Percentiles rank a stretch among this genome's conserved stretches.
Conservation (phyloP, 176 grass and related monocot species). For the Aegilops sharonensis region DNA sequence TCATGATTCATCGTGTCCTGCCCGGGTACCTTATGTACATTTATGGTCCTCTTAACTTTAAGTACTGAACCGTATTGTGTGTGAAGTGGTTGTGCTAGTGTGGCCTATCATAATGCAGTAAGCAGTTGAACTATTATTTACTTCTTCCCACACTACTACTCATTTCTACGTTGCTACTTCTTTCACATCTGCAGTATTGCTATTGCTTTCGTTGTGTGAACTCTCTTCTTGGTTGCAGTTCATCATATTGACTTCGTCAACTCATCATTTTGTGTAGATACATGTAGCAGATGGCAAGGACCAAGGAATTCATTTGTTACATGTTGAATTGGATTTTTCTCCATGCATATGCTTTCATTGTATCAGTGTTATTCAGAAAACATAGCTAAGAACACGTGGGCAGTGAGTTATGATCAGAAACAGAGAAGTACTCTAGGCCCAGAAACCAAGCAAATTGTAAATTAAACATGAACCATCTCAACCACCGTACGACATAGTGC, state of each 20-base stretch:
- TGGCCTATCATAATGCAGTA: not conserved
- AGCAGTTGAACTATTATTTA: not conserved
- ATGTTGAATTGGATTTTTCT: not conserved
- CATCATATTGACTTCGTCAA: not conserved
- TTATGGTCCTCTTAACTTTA: not conserved
- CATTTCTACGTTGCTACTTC: conserved; percentile 4
- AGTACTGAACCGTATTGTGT: not conserved
- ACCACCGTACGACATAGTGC: not conserved
- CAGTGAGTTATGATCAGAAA: not conserved
- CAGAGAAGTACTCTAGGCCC: conserved; percentile 1
- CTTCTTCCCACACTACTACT: not conserved
- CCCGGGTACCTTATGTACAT: not conserved
- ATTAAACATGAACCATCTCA: conserved; percentile 14
- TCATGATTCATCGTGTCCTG: not conserved
- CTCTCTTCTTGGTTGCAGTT: not conserved
- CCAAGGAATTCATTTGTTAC: not conserved
- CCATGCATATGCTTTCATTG: not conserved
- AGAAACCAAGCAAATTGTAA: not conserved
- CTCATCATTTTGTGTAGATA: not conserved
- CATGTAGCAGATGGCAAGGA: not conserved
- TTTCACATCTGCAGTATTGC: not conserved
- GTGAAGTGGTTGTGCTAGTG: not conserved
- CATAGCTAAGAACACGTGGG: not conserved
- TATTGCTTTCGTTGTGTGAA: not conserved
- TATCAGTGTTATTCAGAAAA: not conserved